Conservation (phyloP, 768 basidiomycete species). For the Russula sp. region DNA sequence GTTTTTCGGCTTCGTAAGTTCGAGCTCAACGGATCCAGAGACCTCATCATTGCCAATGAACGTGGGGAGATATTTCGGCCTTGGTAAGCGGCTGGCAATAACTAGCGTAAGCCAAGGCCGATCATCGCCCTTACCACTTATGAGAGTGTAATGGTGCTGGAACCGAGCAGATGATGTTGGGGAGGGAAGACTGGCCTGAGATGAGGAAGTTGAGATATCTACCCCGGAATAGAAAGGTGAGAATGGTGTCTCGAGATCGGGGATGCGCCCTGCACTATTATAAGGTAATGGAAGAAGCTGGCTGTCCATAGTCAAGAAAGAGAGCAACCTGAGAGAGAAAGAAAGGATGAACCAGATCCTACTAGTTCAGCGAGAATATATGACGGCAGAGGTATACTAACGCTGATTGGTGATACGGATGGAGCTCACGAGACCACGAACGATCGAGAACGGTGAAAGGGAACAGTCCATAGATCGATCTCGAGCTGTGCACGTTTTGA, state of each 20-base stretch:
- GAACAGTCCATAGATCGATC: too few species aligned
- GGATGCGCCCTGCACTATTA: too few species aligned
- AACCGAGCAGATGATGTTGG: not conserved
- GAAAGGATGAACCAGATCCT: too few species aligned
- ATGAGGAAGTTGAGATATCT: not conserved
- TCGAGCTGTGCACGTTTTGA: too few species aligned
- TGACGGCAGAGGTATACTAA: too few species aligned
- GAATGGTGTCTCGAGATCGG: not conserved
- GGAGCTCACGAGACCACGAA: too few species aligned
- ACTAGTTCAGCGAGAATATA: too few species aligned
- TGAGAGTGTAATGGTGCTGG: constrained; percentile 40
- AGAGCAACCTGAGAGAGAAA: too few species aligned
- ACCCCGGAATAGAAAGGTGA: not conserved
- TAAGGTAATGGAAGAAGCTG: too few species aligned
- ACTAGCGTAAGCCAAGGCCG: constrained; percentile 40
- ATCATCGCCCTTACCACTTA: constrained; percentile 31
- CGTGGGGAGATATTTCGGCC: constrained; percentile 36
- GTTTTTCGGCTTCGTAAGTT: constrained; percentile 44
- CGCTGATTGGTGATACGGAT: too few species aligned
- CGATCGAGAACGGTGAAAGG: too few species aligned
- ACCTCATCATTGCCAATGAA: constrained; percentile 46
- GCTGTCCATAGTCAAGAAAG: too few species aligned
- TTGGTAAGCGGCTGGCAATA: constrained; percentile 39
- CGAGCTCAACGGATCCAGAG: constrained; percentile 45
- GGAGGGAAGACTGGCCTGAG: not conserved